Conservation (phyloP, 2,329 filamentous ascomycete genomes). For the Fusarium drepaniforme region DNA sequence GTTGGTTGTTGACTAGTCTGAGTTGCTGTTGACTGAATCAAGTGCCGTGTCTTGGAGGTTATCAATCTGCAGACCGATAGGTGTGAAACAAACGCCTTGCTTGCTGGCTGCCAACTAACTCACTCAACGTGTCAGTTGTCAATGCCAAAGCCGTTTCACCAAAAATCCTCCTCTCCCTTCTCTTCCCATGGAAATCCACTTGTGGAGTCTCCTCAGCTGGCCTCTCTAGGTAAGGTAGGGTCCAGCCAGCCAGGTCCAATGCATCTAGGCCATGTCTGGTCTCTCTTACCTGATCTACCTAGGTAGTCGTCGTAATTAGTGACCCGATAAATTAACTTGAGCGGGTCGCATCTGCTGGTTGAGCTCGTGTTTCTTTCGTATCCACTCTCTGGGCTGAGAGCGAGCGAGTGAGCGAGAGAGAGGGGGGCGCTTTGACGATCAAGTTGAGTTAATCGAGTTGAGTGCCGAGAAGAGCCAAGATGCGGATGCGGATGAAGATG, state of each 20-base stretch:
- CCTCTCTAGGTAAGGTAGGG: background rate
- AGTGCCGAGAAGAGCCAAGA: background rate
- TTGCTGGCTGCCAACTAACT: slow-evolving; percentile 19
- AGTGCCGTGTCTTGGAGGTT: background rate
- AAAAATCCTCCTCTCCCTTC: background rate
- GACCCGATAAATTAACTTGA: slow-evolving; percentile 31
- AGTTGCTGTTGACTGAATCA: background rate
- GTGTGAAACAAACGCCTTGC: background rate
- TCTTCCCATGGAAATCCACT: background rate
- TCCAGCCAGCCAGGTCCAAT: slow-evolving; percentile 12
- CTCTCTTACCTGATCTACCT: slow-evolving; percentile 9
- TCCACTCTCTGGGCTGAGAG: slow-evolving; percentile 16
- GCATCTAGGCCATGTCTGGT: slow-evolving; percentile 6
- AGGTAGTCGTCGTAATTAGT: background rate
- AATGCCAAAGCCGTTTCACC: slow-evolving; percentile 8
- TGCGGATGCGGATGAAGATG: background rate
- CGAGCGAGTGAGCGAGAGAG: background rate
- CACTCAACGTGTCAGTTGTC: slow-evolving; percentile 13
- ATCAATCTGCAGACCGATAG: slow-evolving; percentile 4
- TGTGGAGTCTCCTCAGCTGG: slow-evolving; percentile 19
- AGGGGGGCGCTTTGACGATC: background rate
- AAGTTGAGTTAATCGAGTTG: background rate
- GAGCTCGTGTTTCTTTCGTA: slow-evolving; percentile 5
- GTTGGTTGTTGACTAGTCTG: background rate
- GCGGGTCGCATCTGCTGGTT: slow-evolving; percentile 15